Evolutionary conservation across 2,329 filamentous ascomycete species (phyloP), one percentile per base, ranked within the genome.

Genomic region (Cercospora sp.): DNA sequence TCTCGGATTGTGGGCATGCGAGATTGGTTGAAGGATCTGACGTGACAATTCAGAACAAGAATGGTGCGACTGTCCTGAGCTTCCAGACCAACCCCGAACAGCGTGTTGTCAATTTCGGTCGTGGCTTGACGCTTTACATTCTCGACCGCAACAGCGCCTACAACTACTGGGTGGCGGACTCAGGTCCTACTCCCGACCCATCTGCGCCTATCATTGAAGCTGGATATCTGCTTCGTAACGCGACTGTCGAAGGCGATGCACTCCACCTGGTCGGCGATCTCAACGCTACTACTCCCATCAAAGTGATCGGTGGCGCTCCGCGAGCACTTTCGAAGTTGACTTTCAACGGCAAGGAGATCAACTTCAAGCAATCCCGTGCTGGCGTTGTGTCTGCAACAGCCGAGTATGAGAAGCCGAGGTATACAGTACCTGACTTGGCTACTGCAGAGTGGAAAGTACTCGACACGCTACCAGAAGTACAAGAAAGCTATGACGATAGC

Each of bases 381-480:
- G 83, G 83, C 42, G 79, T 82, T 61, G 85, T 89, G 77, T 79
- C 84, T 7, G 83, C 83, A 3, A 84, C 78, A 5, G 79, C 89
- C 31, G 78, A 81, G 7, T 89, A 86, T 71, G 75, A 77, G 0
- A 77, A 80, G 7, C 87, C 87, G 0, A 76, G 80, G 0, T 69
- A 91, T 45, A 73, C 75, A 0, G 72, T 92, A 1, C 90, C 90
- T 0, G 79, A 85, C 7, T 81, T 94, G 1, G 81, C 82, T 13
- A 76, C 81, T 0, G 77, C 91, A 9, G 78, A 84, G 1, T 95
- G 92, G 92, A 88, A 88, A 75, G 88, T 87, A 66, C 74, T 91
- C 23, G 88, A 94, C 77, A 87, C 86, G 0, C 85, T 95, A 0
- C 92, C 91, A 0, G 92, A 94, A 75, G 81, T 92, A 6, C 77